Percentiles rank a stretch among this genome's conserved stretches.
Evolutionary conservation across 2,329 filamentous ascomycete species (phyloP).

Genomic region (Corynespora cassiicola): DNA sequence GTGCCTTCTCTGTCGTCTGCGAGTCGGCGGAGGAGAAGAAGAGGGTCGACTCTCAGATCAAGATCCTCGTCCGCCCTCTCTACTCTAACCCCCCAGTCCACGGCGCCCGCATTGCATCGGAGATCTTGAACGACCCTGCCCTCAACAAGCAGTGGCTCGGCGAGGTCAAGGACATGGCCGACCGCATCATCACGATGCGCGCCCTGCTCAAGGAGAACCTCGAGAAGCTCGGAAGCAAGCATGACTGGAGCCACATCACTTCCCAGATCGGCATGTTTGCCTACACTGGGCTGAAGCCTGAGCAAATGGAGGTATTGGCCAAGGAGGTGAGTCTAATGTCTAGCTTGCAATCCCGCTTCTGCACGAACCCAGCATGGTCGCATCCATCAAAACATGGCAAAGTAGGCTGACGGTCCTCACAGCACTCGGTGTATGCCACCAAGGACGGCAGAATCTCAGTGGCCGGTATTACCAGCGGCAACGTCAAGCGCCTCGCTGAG

Average conservation of each 20-base stretch:
- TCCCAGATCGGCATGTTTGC: slow-evolving; percentile 98
- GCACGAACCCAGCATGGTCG: no score
- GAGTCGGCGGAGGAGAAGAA: slow-evolving; percentile 89
- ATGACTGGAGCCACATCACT: slow-evolving; percentile 99
- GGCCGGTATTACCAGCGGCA: slow-evolving; percentile 80
- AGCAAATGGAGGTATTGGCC: slow-evolving; percentile 90
- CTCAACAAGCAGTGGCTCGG: slow-evolving; percentile 94
- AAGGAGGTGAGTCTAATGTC: slow-evolving; percentile 69
- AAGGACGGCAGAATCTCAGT: slow-evolving; percentile 89
- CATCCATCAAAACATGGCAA: no score
- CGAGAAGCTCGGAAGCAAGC: slow-evolving; percentile 91
- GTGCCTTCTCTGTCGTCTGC: slow-evolving; percentile 92
- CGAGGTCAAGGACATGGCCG: slow-evolving; percentile 98
- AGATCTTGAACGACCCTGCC: slow-evolving; percentile 84
- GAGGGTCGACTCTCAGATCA: slow-evolving; percentile 95
- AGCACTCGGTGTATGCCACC: slow-evolving; percentile 96
- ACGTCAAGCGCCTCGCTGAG: slow-evolving; percentile 81
- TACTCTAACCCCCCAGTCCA: slow-evolving; percentile 99
- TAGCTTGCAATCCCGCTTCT: background rate
- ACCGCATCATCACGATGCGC: slow-evolving; percentile 99
- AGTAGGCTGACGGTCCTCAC: slow-evolving; percentile 19
- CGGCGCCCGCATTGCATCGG: slow-evolving; percentile 90
- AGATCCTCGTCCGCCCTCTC: slow-evolving; percentile 94
- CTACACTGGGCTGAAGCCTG: slow-evolving; percentile 89
- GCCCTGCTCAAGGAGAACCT: slow-evolving; percentile 93